These are phyloP conservation scores for Saccharomycopsis fermentans DNA, from an alignment of 805 yeast species.

Conservation along the genomic window DNA sequence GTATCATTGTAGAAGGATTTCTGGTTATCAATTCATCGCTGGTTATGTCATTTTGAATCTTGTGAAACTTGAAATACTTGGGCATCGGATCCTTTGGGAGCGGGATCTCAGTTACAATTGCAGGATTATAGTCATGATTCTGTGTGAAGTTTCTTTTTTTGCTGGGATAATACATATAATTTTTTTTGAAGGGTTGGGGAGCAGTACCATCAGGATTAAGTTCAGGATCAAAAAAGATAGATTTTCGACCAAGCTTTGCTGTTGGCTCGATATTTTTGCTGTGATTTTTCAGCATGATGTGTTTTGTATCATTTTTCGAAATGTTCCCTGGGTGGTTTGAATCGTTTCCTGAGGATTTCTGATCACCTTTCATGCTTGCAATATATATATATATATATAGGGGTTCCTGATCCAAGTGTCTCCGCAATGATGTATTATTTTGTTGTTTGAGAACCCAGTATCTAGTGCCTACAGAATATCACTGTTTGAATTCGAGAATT, in stretches of 20 bases:
- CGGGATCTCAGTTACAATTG: conserved; percentile 3
- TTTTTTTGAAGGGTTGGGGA: conserved; percentile 13
- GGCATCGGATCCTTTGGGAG: conserved; percentile 16
- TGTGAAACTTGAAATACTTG: conserved; percentile 12
- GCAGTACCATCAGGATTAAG: conserved; percentile 16
- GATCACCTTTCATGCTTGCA: no score
- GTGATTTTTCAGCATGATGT: no score
- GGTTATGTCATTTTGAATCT: not conserved
- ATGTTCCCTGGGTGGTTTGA: no score
- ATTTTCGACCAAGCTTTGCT: conserved; percentile 9
- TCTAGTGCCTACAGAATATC: no score
- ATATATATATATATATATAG: no score
- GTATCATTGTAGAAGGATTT: not conserved
- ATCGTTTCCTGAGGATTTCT: no score
- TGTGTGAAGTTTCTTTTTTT: not conserved
- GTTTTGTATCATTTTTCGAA: no score
- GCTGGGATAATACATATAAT: conserved; percentile 9
- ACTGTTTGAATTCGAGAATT: no score
- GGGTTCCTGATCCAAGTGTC: no score
- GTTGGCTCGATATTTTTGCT: not conserved
- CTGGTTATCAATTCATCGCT: not conserved
- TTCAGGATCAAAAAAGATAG: conserved; percentile 17
- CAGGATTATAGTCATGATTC: not conserved
- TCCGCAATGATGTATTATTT: no score
- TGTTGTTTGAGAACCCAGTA: no score